Percentiles rank a stretch among this genome's conserved stretches.
Conservation (phyloP, 371 early-diverging fungal species). For the Dinochytrium kinnereticum region DNA sequence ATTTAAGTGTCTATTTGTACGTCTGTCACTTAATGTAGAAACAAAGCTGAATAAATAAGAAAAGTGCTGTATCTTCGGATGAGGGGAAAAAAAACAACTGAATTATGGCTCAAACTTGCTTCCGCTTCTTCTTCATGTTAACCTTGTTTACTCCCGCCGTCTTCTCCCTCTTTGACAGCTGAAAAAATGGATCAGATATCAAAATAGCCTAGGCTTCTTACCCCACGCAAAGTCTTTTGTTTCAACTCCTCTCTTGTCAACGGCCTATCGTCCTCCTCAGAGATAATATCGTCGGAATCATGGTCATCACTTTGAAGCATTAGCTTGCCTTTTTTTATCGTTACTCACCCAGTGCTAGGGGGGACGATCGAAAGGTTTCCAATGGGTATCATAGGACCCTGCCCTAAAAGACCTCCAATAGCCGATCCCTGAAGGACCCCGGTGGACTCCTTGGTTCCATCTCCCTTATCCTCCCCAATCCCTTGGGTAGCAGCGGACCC, state of each 20-base stretch:
- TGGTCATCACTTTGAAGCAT: slow-evolving; percentile 52
- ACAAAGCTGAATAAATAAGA: too few relatives aligned
- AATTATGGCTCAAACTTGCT: slow-evolving; percentile 17
- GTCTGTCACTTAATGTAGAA: too few relatives aligned
- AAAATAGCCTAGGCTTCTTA: slow-evolving; percentile 15
- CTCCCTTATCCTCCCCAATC: slow-evolving; percentile 29
- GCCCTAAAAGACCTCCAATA: slow-evolving; percentile 53
- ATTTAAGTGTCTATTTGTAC: too few relatives aligned
- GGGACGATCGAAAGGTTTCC: slow-evolving; percentile 50
- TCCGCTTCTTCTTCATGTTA: slow-evolving; percentile 31
- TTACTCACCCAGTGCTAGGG: slow-evolving; percentile 55
- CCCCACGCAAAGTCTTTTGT: slow-evolving; percentile 54
- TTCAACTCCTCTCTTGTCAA: slow-evolving; percentile 56
- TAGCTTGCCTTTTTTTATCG: neutral
- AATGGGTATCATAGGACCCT: slow-evolving; percentile 54
- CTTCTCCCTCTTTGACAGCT: slow-evolving; percentile 37
- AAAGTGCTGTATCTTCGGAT: neutral
- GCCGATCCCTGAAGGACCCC: slow-evolving; percentile 31
- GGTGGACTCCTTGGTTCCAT: slow-evolving; percentile 26
- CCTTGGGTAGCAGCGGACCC: slow-evolving; percentile 25
- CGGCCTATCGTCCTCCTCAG: slow-evolving; percentile 59
- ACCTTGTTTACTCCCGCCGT: slow-evolving; percentile 24
- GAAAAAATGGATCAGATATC: neutral
- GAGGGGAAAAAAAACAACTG: neutral
- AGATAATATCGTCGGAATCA: slow-evolving; percentile 49